Conservation (phyloP, 1,284 basidiomycete genomes). For the Wallemia hederae region DNA sequence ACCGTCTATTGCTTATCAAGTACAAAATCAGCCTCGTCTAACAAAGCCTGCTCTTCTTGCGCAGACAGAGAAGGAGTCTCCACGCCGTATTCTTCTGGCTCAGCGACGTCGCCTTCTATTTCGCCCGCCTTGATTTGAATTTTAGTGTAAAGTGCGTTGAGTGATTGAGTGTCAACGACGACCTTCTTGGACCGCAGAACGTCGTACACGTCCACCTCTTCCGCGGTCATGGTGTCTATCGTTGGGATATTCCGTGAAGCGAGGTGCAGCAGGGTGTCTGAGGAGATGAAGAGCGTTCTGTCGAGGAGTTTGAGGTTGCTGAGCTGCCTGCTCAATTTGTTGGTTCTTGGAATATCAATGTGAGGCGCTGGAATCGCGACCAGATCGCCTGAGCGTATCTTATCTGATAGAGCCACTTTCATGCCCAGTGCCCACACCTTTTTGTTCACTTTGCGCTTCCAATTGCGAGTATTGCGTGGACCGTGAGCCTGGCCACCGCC, state of each 20-base stretch:
- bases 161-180: neutral
- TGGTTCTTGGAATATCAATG: neutral
- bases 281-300: neutral
- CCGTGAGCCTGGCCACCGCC: constrained; percentile 13
- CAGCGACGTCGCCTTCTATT: neutral
- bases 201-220: neutral
- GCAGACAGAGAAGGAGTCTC: neutral
- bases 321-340: neutral
- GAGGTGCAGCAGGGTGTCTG: neutral
- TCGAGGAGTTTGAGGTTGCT: neutral
- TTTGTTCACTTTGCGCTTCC: constrained; percentile 8
- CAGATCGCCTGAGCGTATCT: constrained; percentile 7
- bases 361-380: constrained; percentile 2
- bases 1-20: neutral
- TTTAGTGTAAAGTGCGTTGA: neutral
- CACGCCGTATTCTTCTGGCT: neutral
- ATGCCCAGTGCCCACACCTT: constrained; percentile 9
- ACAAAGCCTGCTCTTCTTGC: neutral
- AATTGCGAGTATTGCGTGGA: constrained; percentile 5
- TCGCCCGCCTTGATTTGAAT: neutral
- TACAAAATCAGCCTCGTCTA: neutral
- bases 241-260: neutral
- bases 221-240: neutral
- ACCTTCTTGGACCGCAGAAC: neutral
- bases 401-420: constrained; percentile 7